Evolutionary conservation across 768 basidiomycete genomes (phyloP), one percentile per base, ranked within the genome.

Genomic region (Lepiota venenata): DNA sequence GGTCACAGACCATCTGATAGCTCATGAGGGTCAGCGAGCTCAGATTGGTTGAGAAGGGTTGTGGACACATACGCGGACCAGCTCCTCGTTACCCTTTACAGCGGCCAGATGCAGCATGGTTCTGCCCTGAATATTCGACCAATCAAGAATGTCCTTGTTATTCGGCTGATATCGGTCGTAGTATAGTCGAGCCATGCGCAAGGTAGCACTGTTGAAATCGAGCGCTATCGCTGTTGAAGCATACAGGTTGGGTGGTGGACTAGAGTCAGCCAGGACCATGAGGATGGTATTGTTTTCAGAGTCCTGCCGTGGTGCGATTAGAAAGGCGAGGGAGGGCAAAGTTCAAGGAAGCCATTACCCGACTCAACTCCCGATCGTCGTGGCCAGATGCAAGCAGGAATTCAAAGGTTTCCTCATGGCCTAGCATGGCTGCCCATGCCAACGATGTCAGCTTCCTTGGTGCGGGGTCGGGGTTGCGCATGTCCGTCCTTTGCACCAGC

Each of bases 401-500:
- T 64, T 97, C 93, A 60, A 96, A 98, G 1, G 91, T 93, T 65
- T 96, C 94, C 64, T 95, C 87, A 57, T 91, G 85, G 0, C 91
- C 93, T 37, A 91, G 80, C 0, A 88, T 81, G 18, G 93, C 93
- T 2, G 94, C 85, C 93, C 93, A 98, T 4, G 93, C 91, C 8
- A 98, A 70, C 11, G 91, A 93, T 0, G 95, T 97, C 65, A 88
- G 87, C 7, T 91, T 80, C 59, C 81, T 81, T 20, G 82, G 73
- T 14, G 78, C 79, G 10, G 86, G 77, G 71, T 98, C 95, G 8
- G 92, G 85, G 71, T 98, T 98, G 18, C 95, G 84, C 77, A 97
- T 84, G 64, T 97, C 93, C 8, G 87, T 87, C 61, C 88, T 75
- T 68, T 90, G 84, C 51, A 93, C 78, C 60, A 98, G 85, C 35